Percentiles rank a stretch among this genome's conserved stretches.
Evolutionary conservation across 2,329 filamentous ascomycete genomes (phyloP).

Genomic region (Calonectria henricotiae): DNA sequence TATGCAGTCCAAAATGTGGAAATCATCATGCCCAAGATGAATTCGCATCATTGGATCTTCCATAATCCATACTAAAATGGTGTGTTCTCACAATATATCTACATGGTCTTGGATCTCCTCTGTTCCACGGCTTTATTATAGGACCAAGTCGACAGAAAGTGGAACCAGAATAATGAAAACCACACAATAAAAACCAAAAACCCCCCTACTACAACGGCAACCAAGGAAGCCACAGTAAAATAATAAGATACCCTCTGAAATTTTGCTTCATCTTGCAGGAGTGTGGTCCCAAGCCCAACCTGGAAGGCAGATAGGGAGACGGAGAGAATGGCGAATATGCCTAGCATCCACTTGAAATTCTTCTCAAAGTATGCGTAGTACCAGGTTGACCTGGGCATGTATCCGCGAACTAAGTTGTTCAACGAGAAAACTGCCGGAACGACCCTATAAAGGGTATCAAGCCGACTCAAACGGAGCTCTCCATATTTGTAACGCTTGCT

Average conservation of each 20-base stretch:
- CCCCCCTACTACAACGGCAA: not conserved
- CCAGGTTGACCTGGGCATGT: constrained; percentile 28
- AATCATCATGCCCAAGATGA: too few relatives aligned
- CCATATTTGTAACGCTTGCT: constrained; percentile 35
- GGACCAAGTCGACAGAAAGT: constrained; percentile 17
- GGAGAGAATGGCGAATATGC: constrained; percentile 30
- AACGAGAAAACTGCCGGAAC: constrained; percentile 5
- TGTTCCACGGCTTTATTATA: not conserved
- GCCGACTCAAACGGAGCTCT: constrained; percentile 38
- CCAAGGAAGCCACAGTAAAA: constrained; percentile 13
- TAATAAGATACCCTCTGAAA: constrained; percentile 24
- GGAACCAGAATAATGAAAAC: constrained; percentile 33
- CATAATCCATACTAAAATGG: not conserved
- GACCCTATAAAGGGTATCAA: constrained; percentile 35
- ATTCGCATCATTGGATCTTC: not conserved
- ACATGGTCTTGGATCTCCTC: not conserved
- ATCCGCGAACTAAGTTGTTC: constrained; percentile 8
- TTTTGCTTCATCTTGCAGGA: constrained; percentile 4
- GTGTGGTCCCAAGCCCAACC: constrained; percentile 25
- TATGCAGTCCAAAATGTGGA: too few relatives aligned
- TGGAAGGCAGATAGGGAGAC: constrained; percentile 33
- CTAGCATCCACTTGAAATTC: constrained; percentile 34
- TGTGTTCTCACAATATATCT: not conserved
- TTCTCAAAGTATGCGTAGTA: constrained; percentile 30
- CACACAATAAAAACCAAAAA: constrained; percentile 13